Percentiles rank a stretch among this genome's conserved stretches.
phyloP scores from a whole-genome alignment of 2,329 filamentous ascomycete genomes.

The Alternaria metachromatica region DNA sequence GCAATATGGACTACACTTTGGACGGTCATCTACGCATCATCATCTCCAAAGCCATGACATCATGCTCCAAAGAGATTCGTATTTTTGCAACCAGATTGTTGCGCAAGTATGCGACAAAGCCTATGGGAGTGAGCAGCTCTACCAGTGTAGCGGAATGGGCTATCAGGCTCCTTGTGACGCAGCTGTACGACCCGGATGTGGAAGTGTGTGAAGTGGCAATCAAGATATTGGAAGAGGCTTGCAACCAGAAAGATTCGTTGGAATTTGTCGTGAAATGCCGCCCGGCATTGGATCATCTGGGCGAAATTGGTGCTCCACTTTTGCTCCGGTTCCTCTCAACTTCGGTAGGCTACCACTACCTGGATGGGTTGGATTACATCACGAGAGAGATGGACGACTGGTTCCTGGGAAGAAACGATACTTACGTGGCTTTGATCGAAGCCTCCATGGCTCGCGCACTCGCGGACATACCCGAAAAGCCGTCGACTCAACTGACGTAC shows the following conservation, averaged over 20 bases:
- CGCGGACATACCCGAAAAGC: constrained; percentile 63
- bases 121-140: constrained; percentile 52
- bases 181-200: constrained; percentile 95
- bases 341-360: constrained; percentile 95
- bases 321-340: constrained; percentile 92
- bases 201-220: constrained; percentile 96
- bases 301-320: constrained; percentile 93
- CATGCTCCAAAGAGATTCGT: constrained; percentile 86
- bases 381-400: constrained; percentile 99
- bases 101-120: constrained; percentile 79
- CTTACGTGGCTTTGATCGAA: constrained; percentile 93
- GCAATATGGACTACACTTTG: constrained; percentile 90
- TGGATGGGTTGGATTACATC: constrained; percentile 97
- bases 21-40: constrained; percentile 88
- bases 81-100: constrained; percentile 88
- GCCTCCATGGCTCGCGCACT: constrained; percentile 92
- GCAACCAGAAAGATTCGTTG: constrained; percentile 86
- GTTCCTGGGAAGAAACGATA: constrained; percentile 96
- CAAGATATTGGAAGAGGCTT: constrained; percentile 96
- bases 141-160: constrained; percentile 89
- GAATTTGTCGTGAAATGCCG: constrained; percentile 97
- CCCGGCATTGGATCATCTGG: constrained; percentile 90
- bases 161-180: constrained; percentile 94
- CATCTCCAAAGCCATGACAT: constrained; percentile 90
- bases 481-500: constrained; percentile 53